Conservation (phyloP, 768 basidiomycete species). For the Cystofilobasidium bisporidii region DNA sequence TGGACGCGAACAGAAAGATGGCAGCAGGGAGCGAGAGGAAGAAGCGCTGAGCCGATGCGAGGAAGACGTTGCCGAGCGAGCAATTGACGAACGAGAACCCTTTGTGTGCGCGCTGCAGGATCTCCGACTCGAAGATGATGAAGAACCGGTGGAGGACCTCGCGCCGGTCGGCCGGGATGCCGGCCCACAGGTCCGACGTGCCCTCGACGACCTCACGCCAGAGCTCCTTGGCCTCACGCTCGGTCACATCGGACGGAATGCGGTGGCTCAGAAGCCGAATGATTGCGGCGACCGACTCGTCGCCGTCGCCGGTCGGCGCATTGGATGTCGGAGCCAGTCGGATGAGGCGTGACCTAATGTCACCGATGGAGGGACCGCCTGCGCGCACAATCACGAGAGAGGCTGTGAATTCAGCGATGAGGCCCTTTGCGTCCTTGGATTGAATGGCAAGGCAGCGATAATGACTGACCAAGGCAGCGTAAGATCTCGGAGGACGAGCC, state of each 20-base stretch:
- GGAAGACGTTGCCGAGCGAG: slow-evolving; percentile 65
- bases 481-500: slow-evolving; percentile 93
- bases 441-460: too few species aligned
- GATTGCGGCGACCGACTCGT: slow-evolving; percentile 54
- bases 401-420: too few species aligned
- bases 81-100: slow-evolving; percentile 64
- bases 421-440: background rate
- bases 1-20: slow-evolving; percentile 85
- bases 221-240: slow-evolving; percentile 70
- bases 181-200: slow-evolving; percentile 64
- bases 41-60: slow-evolving; percentile 79
- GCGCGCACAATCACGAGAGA: too few species aligned
- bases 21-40: slow-evolving; percentile 88
- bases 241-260: slow-evolving; percentile 57
- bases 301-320: slow-evolving; percentile 42
- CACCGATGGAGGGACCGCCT: slow-evolving; percentile 77
- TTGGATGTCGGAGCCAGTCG: slow-evolving; percentile 62
- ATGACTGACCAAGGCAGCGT: slow-evolving; percentile 59
- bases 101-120: slow-evolving; percentile 81
- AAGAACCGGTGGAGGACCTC: slow-evolving; percentile 87
- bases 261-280: slow-evolving; percentile 68
- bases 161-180: slow-evolving; percentile 79
- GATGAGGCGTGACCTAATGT: slow-evolving; percentile 78
- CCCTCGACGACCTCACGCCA: slow-evolving; percentile 93
- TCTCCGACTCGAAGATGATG: slow-evolving; percentile 80